Percentiles rank a stretch among this genome's conserved stretches.
Conservation (phyloP, 495 filamentous ascomycete species). For the Penicillium waksmanii region DNA sequence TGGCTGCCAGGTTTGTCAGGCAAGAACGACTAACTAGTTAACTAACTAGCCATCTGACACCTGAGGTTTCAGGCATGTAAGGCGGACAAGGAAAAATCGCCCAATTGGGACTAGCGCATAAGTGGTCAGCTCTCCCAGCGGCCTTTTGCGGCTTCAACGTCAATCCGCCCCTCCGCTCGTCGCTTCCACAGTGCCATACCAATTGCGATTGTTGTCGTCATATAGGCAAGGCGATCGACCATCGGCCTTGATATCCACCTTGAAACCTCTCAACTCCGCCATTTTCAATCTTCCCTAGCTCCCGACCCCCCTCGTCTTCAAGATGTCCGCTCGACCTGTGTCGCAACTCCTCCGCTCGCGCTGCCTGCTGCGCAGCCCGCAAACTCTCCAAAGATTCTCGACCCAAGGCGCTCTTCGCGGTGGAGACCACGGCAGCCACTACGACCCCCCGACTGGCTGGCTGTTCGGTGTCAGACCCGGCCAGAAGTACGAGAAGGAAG, state of each 20-base stretch:
- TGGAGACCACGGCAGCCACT: slow-evolving; percentile 72
- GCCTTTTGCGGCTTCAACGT: slow-evolving; percentile 55
- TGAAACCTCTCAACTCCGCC: slow-evolving; percentile 10
- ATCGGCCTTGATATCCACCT: slow-evolving; percentile 16
- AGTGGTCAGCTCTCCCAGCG: slow-evolving; percentile 40
- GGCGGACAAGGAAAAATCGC: slow-evolving; percentile 35
- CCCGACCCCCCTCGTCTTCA: slow-evolving; percentile 31
- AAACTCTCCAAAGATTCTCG: slow-evolving; percentile 47
- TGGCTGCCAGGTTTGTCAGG: slow-evolving; percentile 34
- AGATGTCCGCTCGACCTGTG: slow-evolving; percentile 47
- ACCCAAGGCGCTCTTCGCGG: slow-evolving; percentile 46
- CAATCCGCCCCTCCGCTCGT: slow-evolving; percentile 44
- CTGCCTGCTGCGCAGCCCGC: slow-evolving; percentile 42
- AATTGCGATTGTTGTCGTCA: slow-evolving; percentile 28
- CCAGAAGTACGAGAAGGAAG: slow-evolving; percentile 93
- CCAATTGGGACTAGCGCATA: slow-evolving; percentile 41
- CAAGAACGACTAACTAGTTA: neutral
- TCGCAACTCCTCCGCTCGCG: slow-evolving; percentile 48
- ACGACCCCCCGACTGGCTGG: slow-evolving; percentile 90
- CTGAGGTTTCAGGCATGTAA: slow-evolving; percentile 29
- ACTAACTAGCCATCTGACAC: neutral
- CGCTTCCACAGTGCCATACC: slow-evolving; percentile 28
- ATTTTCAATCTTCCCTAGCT: slow-evolving; percentile 12
- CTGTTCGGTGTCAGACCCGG: slow-evolving; percentile 89
- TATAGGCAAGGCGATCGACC: slow-evolving; percentile 21